Evolutionary conservation across 805 yeast species (phyloP).

Genomic region (Yamadazyma laniorum): DNA sequence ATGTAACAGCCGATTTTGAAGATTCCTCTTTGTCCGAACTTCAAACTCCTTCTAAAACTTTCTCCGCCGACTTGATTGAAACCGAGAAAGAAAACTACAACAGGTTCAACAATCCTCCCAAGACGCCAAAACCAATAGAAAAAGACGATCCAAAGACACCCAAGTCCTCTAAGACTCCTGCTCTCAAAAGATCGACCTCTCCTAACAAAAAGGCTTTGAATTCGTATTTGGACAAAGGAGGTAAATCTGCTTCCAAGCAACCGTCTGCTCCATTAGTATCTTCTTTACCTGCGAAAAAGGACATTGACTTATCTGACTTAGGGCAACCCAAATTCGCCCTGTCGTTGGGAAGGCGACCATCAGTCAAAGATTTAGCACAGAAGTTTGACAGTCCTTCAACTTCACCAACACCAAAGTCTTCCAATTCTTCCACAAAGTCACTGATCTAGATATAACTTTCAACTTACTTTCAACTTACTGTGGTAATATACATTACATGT

Average conservation of each 20-base stretch:
- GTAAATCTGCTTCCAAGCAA: not conserved
- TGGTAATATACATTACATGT: not conserved
- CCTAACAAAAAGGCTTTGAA: conserved; percentile 38
- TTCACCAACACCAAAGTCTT: conserved; percentile 14
- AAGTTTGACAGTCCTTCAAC: conserved; percentile 22
- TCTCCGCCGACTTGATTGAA: conserved; percentile 2
- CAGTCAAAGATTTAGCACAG: conserved; percentile 33
- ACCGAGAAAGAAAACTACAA: not conserved
- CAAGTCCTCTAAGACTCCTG: conserved; percentile 12
- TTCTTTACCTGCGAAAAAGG: conserved; percentile 22
- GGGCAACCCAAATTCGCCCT: conserved; percentile 29
- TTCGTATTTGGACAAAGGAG: conserved; percentile 13
- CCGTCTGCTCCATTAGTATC: conserved; percentile 19
- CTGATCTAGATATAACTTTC: conserved; percentile 1
- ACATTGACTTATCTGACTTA: conserved; percentile 22
- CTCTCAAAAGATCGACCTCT: conserved; percentile 36
- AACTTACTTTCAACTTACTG: not conserved
- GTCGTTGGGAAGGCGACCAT: conserved; percentile 27
- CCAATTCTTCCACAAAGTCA: conserved; percentile 15
- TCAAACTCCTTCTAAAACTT: conserved; percentile 1
- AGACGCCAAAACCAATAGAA: conserved; percentile 11
- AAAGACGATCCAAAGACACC: conserved; percentile 19
- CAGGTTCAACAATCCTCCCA: not conserved
- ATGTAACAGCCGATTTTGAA: conserved; percentile 6
- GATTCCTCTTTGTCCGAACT: not conserved